Base-by-base conservation (phyloP, 73 alveolate species). In the Loxodes magnus region DNA sequence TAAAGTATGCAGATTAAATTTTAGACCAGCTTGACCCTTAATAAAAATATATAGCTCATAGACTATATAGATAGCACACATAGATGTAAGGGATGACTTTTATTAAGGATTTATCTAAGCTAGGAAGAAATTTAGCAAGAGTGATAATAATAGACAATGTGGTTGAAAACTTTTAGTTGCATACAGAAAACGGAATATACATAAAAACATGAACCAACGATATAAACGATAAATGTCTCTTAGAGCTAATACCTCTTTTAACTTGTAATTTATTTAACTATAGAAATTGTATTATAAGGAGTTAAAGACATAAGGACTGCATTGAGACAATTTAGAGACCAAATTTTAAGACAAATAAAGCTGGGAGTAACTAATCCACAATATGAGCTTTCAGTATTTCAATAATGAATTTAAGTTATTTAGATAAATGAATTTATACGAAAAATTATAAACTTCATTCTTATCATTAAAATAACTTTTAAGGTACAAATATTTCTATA, bases 1-100 rank as follows among this genome's bases (percentile, higher is more conserved):
- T n/a, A n/a, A n/a, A 38, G 52, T 93, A 93, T 74, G 99, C 99
- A 10, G 97, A 93, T 69, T 88, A 87, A 70, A 92, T 87, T 26
- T 68, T 93, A 1, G 96, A 90, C 36, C 75, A 84, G 34, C 59
- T 93, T 10, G 99, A 93, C 64, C 82, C 91, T 14, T n/a, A n/a
- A 9, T 71, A 71, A 26, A 77, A 82, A 19, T 56, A 60, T 0
- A 80, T 88, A 9, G 60, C 71, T 43, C 74, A 63, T 44, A 64
- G 96, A 64, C 75, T 92, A 38, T 92, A 92, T 63, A 63, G 99
- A 33, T 82, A 92, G 31, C 95, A 92, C 60, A 84, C 98, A 1
- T 51, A 68, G 9, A 60, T 36, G 19, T 51, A 66, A 9, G 86
- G 82, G 6, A 53, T 77, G 10, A 61, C 71, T 12, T 73, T 56